Base-by-base conservation (phyloP, 306 rosid species). In the Oxytropis ochrocephala region DNA sequence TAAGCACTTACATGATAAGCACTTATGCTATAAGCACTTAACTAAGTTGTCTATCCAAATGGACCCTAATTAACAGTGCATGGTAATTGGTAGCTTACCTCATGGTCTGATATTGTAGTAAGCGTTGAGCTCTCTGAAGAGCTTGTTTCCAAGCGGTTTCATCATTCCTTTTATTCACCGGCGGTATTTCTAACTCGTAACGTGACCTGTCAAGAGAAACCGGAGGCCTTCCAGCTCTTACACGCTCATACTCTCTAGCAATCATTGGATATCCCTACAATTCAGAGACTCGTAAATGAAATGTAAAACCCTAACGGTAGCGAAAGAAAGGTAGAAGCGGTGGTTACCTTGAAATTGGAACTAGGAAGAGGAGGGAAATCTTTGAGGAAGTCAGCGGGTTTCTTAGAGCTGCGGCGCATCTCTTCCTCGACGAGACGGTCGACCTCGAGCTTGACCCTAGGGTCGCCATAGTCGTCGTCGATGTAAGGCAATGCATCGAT, bases 401-500 rank as follows among this genome's bases (percentile, higher is more conserved):
- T 91, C 57, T 85, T 90, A 4, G 75, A 75, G 85, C 98, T 94
- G 9, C 95, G 92, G 8, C 97, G 94, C 95, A 94, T 84, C 85
- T 94, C 97, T 4, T 90, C 96, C 81, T 90, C 97, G 7, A 94
- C 89, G 61, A 88, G 80, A 33, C 89, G 94, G 75, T 90, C 97
- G 41, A 94, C 98, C 73, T 90, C 98, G 4, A 70, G 48, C 80
- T 94, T 94, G 39, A 94, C 92, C 49, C 82, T 62, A 1, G 89
- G 85, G 69, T 87, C 61, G 10, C 84, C 82, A 77, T 94, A 94
- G 86, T 90, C 97, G 18, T 83, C 94, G 73, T 94, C 98, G 58
- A 94, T 88, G 87, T 94, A 94, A 33, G 98, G 96, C 80, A 94
- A 73, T 19, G 98, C 98, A 52, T 94, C 97, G 54, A 90, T 85